These are phyloP conservation scores for Botryosphaeria dothidea DNA, from an alignment of 2,329 filamentous ascomycete genomes.

Conservation along the genomic window DNA sequence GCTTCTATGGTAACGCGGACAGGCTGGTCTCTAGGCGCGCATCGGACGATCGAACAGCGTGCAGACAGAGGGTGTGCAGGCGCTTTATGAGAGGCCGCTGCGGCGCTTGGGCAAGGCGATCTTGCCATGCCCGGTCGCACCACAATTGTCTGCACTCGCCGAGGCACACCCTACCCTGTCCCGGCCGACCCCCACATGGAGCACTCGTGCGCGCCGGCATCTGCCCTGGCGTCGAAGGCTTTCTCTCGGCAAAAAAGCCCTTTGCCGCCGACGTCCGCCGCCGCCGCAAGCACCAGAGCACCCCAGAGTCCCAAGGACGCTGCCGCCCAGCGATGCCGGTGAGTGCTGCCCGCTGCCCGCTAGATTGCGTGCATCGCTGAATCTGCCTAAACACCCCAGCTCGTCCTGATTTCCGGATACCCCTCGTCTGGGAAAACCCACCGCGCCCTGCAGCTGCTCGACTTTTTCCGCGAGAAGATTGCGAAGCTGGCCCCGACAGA, in stretches of 20 bases:
- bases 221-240: background rate
- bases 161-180: conserved; percentile 4
- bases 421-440: conserved; percentile 65
- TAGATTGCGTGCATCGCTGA: background rate
- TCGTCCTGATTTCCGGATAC: conserved; percentile 63
- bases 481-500: conserved; percentile 45
- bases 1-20: background rate
- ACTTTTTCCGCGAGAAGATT: conserved; percentile 64
- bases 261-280: conserved; percentile 4
- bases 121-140: conserved; percentile 4
- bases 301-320: background rate
- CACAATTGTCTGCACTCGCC: conserved; percentile 4
- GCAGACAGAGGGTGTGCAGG: background rate
- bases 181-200: conserved; percentile 3
- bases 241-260: conserved; percentile 6
- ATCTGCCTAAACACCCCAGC: conserved; percentile 40
- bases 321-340: conserved; percentile 21
- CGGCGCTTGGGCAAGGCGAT: conserved; percentile 9
- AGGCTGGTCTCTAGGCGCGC: background rate
- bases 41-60: conserved; percentile 1
- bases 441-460: conserved; percentile 63
- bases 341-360: conserved; percentile 5
- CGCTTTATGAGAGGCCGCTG: conserved; percentile 1
- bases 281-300: background rate
- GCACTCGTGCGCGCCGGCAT: background rate